phyloP scores from a whole-genome alignment of 73 alveolate species.

The Blepharisma stoltei region DNA sequence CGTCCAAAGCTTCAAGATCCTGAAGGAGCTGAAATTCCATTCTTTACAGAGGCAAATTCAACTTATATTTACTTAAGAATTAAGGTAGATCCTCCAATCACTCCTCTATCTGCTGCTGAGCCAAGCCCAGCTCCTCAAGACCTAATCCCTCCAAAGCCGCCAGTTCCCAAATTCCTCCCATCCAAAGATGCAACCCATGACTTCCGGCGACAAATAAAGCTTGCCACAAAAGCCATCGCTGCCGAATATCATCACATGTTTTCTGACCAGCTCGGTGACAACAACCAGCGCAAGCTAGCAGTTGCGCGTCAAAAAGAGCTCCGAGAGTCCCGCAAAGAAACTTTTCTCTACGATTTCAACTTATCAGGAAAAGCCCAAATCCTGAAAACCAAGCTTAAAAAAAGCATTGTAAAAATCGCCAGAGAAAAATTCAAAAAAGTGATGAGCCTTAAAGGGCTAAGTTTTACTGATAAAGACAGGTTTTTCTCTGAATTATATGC shows the following conservation, averaged over 20 bases:
- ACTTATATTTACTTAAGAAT: conserved; percentile 13
- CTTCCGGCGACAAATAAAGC: conserved; percentile 78
- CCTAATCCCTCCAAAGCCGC: conserved; percentile 77
- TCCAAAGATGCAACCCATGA: conserved; percentile 85
- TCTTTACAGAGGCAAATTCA: neutral
- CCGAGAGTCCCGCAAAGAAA: conserved; percentile 75
- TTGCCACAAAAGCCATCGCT: conserved; percentile 70
- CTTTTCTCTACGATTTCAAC: conserved; percentile 91
- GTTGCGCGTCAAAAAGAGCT: conserved; percentile 27
- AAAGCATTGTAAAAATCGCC: conserved; percentile 90
- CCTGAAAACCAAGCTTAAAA: conserved; percentile 92
- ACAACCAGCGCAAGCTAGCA: conserved; percentile 3
- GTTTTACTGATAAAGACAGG: conserved; percentile 82
- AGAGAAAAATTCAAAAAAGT: conserved; percentile 86
- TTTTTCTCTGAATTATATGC: conserved; percentile 90
- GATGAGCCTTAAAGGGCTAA: conserved; percentile 88
- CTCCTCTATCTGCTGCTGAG: neutral
- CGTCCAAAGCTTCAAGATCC: conserved; percentile 13
- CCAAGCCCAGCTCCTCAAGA: neutral
- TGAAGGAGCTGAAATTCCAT: neutral
- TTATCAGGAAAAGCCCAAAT: conserved; percentile 90
- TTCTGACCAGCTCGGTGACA: conserved; percentile 12
- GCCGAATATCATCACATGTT: neutral
- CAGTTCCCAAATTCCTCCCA: conserved; percentile 58
- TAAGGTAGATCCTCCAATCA: neutral